These are phyloP conservation scores for Agrostemma githago DNA, from an alignment of 148 eudicot species.

Conservation along the genomic window DNA sequence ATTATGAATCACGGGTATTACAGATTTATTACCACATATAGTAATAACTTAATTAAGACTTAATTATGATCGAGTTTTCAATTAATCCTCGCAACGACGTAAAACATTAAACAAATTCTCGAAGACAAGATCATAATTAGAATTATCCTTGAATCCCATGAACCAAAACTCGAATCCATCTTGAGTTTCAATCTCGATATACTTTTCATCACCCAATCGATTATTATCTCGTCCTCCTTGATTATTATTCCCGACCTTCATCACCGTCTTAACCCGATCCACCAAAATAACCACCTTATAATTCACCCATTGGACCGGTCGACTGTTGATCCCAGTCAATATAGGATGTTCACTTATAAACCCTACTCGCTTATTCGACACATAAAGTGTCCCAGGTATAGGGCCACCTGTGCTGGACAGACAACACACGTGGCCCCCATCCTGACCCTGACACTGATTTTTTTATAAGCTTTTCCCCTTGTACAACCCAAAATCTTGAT, in stretches of 20 bases:
- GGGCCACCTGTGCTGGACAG: background rate
- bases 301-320: background rate
- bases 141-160: background rate
- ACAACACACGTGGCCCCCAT: background rate
- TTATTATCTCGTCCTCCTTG: background rate
- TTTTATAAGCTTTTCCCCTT: background rate
- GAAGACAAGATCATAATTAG: background rate
- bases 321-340: background rate
- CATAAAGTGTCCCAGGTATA: background rate
- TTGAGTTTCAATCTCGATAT: background rate
- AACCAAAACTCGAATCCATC: constrained; percentile 4
- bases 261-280: background rate
- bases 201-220: background rate
- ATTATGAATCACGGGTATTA: no score
- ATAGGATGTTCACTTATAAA: background rate
- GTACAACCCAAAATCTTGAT: background rate
- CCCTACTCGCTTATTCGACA: background rate
- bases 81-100: background rate
- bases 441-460: no score
- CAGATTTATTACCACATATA: no score
- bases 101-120: background rate
- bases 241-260: background rate
- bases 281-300: background rate
- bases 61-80: no score
- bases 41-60: no score